These are phyloP conservation scores for Phlyctochytrium arcticum DNA, from an alignment of 192 early-diverging fungal species.

Conservation along the genomic window DNA sequence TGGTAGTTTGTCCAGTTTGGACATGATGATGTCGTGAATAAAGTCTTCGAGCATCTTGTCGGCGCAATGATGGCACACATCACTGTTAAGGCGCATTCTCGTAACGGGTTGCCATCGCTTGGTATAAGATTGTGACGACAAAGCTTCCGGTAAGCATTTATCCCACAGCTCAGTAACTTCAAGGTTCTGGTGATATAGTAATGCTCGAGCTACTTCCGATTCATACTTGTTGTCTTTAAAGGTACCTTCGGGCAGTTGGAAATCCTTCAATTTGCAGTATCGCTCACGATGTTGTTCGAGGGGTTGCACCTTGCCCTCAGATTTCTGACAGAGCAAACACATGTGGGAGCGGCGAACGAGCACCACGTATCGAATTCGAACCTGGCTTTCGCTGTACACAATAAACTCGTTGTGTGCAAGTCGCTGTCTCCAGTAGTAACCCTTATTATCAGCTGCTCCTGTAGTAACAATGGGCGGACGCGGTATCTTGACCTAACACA, in stretches of 20 bases:
- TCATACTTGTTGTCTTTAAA: slow-evolving; percentile 7
- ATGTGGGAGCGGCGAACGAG: slow-evolving; percentile 14
- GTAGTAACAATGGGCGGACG: no score
- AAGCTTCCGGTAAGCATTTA: slow-evolving; percentile 2
- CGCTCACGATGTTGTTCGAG: not conserved
- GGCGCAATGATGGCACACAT: slow-evolving; percentile 24
- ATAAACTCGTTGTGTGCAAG: slow-evolving; percentile 69
- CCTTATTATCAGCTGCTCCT: no score
- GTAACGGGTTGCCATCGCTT: slow-evolving; percentile 21
- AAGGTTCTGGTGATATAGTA: not conserved
- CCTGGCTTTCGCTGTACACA: slow-evolving; percentile 65
- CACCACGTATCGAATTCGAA: slow-evolving; percentile 61
- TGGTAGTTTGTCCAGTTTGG: not conserved
- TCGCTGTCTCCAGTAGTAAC: not conserved
- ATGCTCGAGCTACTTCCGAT: not conserved
- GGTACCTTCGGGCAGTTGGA: not conserved
- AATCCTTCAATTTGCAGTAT: not conserved
- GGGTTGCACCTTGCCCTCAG: not conserved
- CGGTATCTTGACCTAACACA: not conserved
- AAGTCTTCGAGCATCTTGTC: slow-evolving; percentile 18
- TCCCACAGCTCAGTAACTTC: slow-evolving; percentile 5
- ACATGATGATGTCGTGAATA: slow-evolving; percentile 5
- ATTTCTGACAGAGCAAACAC: slow-evolving; percentile 25
- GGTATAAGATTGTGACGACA: not conserved
- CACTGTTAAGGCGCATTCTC: not conserved